Percentiles rank a stretch among this genome's conserved stretches.
Conservation (phyloP, 164 flowering plant species). For the Aristolochia contorta region DNA sequence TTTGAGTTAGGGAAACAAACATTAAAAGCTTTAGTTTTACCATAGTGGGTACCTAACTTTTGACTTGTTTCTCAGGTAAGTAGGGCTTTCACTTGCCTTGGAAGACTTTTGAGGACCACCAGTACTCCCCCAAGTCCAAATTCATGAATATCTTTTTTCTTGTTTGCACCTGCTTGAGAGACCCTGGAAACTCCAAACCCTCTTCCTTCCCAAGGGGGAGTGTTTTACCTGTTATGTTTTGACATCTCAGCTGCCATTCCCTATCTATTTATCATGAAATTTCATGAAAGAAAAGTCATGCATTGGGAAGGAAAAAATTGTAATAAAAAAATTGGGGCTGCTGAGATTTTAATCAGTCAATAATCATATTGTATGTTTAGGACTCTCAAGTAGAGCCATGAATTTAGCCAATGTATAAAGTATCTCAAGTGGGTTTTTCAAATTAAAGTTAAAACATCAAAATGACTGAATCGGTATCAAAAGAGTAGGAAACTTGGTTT, state of each 20-base stretch:
- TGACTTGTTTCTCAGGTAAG: slow-evolving; percentile 12
- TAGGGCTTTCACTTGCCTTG: slow-evolving; percentile 8
- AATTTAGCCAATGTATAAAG: too few relatives aligned
- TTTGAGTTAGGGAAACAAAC: slow-evolving; percentile 4
- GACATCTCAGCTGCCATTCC: slow-evolving; percentile 8
- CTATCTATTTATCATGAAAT: slow-evolving; percentile 1
- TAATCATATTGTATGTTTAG: too few relatives aligned
- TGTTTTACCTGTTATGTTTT: background rate
- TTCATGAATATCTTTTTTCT: background rate
- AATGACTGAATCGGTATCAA: too few relatives aligned
- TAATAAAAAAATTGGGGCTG: too few relatives aligned
- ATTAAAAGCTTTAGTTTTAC: background rate
- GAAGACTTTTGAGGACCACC: slow-evolving; percentile 10
- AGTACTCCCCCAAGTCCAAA: background rate
- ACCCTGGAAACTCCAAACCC: background rate
- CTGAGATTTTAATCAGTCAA: too few relatives aligned
- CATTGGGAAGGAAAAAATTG: too few relatives aligned
- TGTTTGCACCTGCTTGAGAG: slow-evolving; percentile 1
- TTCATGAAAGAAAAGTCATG: too few relatives aligned
- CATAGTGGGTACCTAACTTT: slow-evolving; percentile 6
- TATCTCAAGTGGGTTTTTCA: too few relatives aligned
- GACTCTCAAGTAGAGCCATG: too few relatives aligned
- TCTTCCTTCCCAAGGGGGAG: background rate
- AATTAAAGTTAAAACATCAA: too few relatives aligned
- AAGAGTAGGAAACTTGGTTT: too few relatives aligned